Conservation (phyloP, 176 grass and related monocot species). For the Ensete ventricosum region DNA sequence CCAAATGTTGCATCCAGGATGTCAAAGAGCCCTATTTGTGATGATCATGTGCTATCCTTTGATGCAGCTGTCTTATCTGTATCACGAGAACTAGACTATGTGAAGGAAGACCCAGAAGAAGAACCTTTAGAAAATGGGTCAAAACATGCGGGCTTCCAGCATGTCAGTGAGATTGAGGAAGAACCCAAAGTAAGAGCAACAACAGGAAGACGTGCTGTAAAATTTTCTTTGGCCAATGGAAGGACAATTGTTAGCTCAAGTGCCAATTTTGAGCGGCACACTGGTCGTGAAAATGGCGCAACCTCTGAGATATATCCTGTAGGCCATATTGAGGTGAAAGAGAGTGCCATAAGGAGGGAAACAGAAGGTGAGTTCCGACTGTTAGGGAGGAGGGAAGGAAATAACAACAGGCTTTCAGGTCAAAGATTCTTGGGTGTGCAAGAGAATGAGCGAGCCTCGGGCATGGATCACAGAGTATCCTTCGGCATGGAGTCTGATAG, state of each 20-base stretch:
- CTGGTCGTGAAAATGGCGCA: slow-evolving; percentile 42
- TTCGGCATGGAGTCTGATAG: slow-evolving; percentile 60
- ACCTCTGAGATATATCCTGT: slow-evolving; percentile 31
- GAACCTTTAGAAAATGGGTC: slow-evolving; percentile 34
- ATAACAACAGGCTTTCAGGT: slow-evolving; percentile 40
- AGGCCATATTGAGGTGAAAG: slow-evolving; percentile 47
- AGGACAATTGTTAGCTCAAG: slow-evolving; percentile 22
- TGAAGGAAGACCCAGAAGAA: slow-evolving; percentile 39
- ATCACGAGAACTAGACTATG: slow-evolving; percentile 50
- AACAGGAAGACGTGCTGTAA: slow-evolving; percentile 28
- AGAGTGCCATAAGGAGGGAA: slow-evolving; percentile 89
- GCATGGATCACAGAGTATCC: slow-evolving; percentile 71
- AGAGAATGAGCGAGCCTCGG: slow-evolving; percentile 41
- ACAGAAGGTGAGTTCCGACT: slow-evolving; percentile 89
- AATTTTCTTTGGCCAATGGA: slow-evolving; percentile 40
- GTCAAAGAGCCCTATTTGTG: slow-evolving; percentile 62
- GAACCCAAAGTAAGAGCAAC: slow-evolving; percentile 48
- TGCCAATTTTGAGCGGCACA: slow-evolving; percentile 35
- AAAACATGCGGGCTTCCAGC: slow-evolving; percentile 32
- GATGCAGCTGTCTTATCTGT: slow-evolving; percentile 82
- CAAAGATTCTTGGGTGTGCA: slow-evolving; percentile 68
- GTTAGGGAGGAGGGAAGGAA: slow-evolving; percentile 67
- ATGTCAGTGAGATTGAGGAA: slow-evolving; percentile 89
- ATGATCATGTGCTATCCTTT: slow-evolving; percentile 71
- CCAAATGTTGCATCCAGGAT: slow-evolving; percentile 41